Conservation (phyloP, 1,139 yeast genomes). For the Saccharomyces hybrid region DNA sequence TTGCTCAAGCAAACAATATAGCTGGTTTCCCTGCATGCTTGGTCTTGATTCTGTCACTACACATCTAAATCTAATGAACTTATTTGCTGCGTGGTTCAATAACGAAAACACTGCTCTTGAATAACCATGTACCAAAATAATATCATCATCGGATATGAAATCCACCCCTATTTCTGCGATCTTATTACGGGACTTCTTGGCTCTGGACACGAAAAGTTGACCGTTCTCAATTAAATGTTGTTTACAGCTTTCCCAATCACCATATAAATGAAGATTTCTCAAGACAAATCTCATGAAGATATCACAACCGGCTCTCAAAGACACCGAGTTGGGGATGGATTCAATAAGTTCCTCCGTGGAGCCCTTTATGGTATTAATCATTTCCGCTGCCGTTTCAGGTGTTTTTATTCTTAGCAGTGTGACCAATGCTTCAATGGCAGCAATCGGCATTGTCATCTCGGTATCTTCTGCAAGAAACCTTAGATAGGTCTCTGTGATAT, state of each 20-base stretch:
- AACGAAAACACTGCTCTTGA: constrained; percentile 85
- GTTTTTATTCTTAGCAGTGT: constrained; percentile 72
- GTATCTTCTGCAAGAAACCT: constrained; percentile 76
- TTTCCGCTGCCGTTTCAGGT: constrained; percentile 89
- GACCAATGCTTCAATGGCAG: constrained; percentile 92
- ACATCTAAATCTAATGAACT: constrained; percentile 76
- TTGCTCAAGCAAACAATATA: constrained; percentile 62
- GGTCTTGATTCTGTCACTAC: constrained; percentile 92
- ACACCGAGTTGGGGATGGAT: constrained; percentile 82
- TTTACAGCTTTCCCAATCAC: constrained; percentile 95
- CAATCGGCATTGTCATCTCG: constrained; percentile 98
- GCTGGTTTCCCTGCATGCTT: constrained; percentile 65
- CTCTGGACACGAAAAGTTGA: constrained; percentile 81
- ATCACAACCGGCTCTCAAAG: constrained; percentile 95
- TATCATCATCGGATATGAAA: constrained; percentile 89
- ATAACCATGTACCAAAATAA: constrained; percentile 80
- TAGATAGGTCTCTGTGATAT: constrained; percentile 72
- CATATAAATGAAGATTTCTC: constrained; percentile 77
- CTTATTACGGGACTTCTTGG: constrained; percentile 79
- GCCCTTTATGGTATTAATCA: constrained; percentile 69
- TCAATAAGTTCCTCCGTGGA: constrained; percentile 68
- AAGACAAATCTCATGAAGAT: constrained; percentile 88
- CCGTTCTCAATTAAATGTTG: constrained; percentile 89
- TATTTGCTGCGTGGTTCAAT: constrained; percentile 64
- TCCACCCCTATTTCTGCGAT: constrained; percentile 85